Evolutionary conservation across 495 filamentous ascomycete species (phyloP), one percentile per base, ranked within the genome.

Genomic region (Penicillium paxilli): DNA sequence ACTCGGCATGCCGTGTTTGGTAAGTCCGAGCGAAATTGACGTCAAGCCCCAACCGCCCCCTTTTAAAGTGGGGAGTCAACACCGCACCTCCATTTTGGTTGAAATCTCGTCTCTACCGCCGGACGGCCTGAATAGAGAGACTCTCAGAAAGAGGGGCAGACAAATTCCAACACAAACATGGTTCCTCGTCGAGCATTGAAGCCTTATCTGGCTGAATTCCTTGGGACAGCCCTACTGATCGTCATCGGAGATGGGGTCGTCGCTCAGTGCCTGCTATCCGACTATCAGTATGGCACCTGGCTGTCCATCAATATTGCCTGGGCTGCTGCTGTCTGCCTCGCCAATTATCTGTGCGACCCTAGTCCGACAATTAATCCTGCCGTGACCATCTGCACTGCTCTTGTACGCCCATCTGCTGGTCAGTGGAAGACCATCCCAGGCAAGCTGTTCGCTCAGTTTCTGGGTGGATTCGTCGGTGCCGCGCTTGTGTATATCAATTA

Each of bases 271-370:
- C 45, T 72, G 26, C 57, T 72, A 19, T 72, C 69, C 24, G 64
- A 72, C 38, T 72, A 69, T 54, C 59, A 63, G 16, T 72, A 72
- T 49, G 69, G 69, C 44, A 72, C 69, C 53, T 72, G 69, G 69
- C 38, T 72, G 17, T 72, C 69, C 23, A 72, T 72, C 55, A 72
- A 72, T 51, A 30, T 72, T 6, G 64, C 69, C 32, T 72, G 69
- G 69, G 69, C 69, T 1, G 52, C 66, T n/a, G 63, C 69, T 0
- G 69, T 72, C 44, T 60, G 52, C 30, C 59, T 72, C 7, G 60
- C 69, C 0, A 60, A 63, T 44, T 72, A 66, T 32, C 21, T 72
- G 11, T 55, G 62, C 26, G 55, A 68, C 37, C 69, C 69, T 26
- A 64, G 69, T 35, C 69, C 69, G 3, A 49, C 59, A 32, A 68